phyloP scores from a whole-genome alignment of 805 yeast genomes.

The Hanseniaspora mollemarum region DNA sequence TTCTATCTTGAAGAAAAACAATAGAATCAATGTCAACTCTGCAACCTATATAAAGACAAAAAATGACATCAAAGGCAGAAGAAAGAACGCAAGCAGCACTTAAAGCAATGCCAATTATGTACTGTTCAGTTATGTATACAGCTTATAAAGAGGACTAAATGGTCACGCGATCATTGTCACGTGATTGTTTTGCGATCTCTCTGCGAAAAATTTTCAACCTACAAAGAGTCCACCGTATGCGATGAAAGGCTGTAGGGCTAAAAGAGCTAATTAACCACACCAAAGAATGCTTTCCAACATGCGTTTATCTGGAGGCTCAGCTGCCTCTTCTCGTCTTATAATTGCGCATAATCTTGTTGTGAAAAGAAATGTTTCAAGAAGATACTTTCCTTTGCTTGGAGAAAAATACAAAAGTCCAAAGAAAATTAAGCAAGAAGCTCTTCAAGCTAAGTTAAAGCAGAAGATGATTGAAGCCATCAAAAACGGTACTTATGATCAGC shows the following conservation, averaged over 20 bases:
- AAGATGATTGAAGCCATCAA: conserved; percentile 14
- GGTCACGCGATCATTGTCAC: too few relatives aligned
- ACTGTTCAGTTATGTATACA: too few relatives aligned
- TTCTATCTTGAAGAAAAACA: conserved; percentile 44
- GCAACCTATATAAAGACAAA: conserved; percentile 32
- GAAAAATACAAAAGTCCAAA: conserved; percentile 12
- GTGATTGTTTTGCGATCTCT: too few relatives aligned
- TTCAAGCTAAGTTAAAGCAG: not conserved
- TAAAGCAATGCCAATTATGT: too few relatives aligned
- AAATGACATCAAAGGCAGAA: conserved; percentile 34
- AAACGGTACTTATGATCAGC: conserved; percentile 12
- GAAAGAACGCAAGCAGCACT: conserved; percentile 25
- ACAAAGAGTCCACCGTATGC: too few relatives aligned
- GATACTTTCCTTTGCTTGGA: conserved; percentile 11
- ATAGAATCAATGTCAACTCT: conserved; percentile 55
- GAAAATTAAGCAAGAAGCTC: conserved; percentile 6
- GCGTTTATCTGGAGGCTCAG: not conserved
- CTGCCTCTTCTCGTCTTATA: not conserved
- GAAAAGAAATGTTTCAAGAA: conserved; percentile 2
- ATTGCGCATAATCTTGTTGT: not conserved
- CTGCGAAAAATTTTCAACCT: too few relatives aligned
- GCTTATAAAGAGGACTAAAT: too few relatives aligned
- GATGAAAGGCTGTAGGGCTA: too few relatives aligned
- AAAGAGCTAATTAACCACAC: too few relatives aligned
- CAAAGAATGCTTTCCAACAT: conserved; percentile 5